Evolutionary conservation across 345 rosid genomes (phyloP).

Genomic region (Heritiera fomes): DNA sequence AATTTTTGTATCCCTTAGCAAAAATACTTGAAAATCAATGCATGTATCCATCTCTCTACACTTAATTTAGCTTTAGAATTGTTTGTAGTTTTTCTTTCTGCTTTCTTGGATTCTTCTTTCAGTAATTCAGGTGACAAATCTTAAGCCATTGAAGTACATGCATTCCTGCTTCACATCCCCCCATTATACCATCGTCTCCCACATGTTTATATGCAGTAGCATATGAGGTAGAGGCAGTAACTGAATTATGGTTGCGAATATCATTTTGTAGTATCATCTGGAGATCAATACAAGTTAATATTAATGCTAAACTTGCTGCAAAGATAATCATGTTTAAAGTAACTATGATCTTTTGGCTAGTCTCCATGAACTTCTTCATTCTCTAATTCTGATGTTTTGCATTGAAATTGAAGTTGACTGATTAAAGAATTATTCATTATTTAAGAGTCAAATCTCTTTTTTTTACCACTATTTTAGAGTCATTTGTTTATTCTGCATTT

Average conservation of each 20-base stretch:
- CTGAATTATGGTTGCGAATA: neutral
- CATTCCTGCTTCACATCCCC: neutral
- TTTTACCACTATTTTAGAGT: too few species aligned
- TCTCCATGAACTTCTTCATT: neutral
- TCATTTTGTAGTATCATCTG: neutral
- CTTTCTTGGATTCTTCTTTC: neutral
- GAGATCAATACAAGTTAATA: neutral
- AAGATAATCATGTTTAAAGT: neutral
- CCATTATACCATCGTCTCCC: neutral
- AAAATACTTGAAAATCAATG: neutral
- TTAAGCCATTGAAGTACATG: neutral
- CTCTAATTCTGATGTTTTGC: conserved; percentile 1
- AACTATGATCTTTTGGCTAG: neutral
- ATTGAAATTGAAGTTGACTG: conserved; percentile 1
- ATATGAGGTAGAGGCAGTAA: neutral
- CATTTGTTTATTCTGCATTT: neutral
- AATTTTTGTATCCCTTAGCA: neutral
- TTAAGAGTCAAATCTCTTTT: too few species aligned
- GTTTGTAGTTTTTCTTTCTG: neutral
- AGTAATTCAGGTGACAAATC: neutral
- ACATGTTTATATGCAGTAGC: neutral
- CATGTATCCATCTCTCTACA: neutral
- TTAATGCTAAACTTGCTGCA: neutral
- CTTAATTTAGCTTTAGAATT: neutral
- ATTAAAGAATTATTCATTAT: neutral